Evolutionary conservation across 805 yeast genomes (phyloP).

Genomic region (Phaffomyces opuntiae): DNA sequence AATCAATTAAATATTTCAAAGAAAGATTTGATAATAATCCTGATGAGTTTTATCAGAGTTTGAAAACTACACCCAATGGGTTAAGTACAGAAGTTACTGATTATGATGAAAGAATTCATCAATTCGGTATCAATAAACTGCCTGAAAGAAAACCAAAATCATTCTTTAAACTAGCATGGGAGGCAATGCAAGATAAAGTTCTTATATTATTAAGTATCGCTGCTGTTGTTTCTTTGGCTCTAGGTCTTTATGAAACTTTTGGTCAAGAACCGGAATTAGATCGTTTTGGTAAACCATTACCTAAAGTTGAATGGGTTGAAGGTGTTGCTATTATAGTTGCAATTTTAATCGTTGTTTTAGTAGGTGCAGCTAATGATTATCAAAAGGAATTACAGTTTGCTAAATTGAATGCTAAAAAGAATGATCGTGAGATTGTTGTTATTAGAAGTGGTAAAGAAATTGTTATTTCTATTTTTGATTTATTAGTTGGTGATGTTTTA

Average conservation of each 20-base stretch:
- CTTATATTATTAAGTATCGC: slow-evolving; percentile 77
- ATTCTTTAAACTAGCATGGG: slow-evolving; percentile 60
- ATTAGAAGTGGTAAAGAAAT: slow-evolving; percentile 64
- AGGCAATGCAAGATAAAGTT: slow-evolving; percentile 88
- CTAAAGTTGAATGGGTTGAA: slow-evolving; percentile 96
- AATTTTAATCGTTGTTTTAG: slow-evolving; percentile 80
- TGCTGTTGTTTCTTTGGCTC: slow-evolving; percentile 80
- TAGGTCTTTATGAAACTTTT: slow-evolving; percentile 89
- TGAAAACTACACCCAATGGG: slow-evolving; percentile 38
- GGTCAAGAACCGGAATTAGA: slow-evolving; percentile 77
- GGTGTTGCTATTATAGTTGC: slow-evolving; percentile 97
- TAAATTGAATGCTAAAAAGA: slow-evolving; percentile 79
- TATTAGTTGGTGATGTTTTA: slow-evolving; percentile 82
- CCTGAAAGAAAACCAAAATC: slow-evolving; percentile 71
- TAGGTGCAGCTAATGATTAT: slow-evolving; percentile 93
- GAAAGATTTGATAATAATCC: slow-evolving; percentile 11
- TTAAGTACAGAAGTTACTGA: slow-evolving; percentile 30
- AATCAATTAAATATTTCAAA: slow-evolving; percentile 34
- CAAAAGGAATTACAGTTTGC: slow-evolving; percentile 94
- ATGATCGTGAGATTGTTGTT: slow-evolving; percentile 73
- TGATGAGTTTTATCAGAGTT: slow-evolving; percentile 22
- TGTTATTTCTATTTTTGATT: slow-evolving; percentile 62
- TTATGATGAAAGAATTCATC: slow-evolving; percentile 29
- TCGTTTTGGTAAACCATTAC: slow-evolving; percentile 66
- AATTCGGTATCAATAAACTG: slow-evolving; percentile 62